These are phyloP conservation scores for Cinnamomum chago DNA, from an alignment of 164 flowering plant species.

Conservation along the genomic window DNA sequence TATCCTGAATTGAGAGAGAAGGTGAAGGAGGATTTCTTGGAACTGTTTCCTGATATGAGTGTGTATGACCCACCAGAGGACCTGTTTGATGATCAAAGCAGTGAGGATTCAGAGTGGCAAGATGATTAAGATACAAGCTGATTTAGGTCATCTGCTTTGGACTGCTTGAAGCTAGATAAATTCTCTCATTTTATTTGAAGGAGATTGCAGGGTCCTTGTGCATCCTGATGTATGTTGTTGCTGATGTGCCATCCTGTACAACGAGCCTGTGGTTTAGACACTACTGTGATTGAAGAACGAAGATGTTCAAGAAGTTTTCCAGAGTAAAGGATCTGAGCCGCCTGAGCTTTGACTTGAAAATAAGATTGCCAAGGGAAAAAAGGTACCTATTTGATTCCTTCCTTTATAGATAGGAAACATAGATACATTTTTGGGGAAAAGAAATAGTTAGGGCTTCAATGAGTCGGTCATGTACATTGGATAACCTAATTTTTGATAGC, in stretches of 20 bases:
- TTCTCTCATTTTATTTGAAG: background rate
- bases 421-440: too few species aligned
- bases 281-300: too few species aligned
- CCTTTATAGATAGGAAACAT: too few species aligned
- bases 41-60: slow-evolving; percentile 78
- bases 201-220: background rate
- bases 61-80: slow-evolving; percentile 88
- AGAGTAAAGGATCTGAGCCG: too few species aligned
- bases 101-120: slow-evolving; percentile 22
- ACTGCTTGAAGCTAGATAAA: background rate
- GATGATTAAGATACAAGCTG: slow-evolving; percentile 27
- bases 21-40: slow-evolving; percentile 87
- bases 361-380: too few species aligned
- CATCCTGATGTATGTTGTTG: background rate
- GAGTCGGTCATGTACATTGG: too few species aligned
- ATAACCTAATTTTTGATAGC: too few species aligned
- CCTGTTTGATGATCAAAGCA: slow-evolving; percentile 46
- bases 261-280: background rate
- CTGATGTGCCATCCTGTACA: background rate
- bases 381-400: too few species aligned
- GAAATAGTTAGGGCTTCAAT: too few species aligned
- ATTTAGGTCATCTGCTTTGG: background rate
- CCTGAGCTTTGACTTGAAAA: too few species aligned
- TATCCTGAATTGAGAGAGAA: slow-evolving; percentile 89
- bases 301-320: too few species aligned